Conservation (phyloP, 2,329 filamentous ascomycete genomes). For the Coniella vitis region DNA sequence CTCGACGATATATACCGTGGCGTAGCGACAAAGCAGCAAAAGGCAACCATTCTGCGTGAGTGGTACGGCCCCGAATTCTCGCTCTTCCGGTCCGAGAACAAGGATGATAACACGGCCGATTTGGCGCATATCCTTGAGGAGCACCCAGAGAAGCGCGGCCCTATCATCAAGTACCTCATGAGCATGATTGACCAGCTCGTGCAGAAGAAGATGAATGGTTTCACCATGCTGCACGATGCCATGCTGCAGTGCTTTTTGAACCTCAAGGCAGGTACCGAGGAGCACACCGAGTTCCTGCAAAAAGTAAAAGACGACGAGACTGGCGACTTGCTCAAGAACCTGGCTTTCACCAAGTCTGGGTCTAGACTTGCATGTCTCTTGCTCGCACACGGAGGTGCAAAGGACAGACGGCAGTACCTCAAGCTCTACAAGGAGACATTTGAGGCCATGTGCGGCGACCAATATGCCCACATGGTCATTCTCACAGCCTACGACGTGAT, state of each 20-base stretch:
- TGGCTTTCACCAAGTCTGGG: slow-evolving; percentile 90
- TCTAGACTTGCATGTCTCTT: slow-evolving; percentile 74
- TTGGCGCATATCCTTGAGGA: slow-evolving; percentile 67
- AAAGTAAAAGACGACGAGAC: slow-evolving; percentile 86
- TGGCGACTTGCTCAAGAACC: slow-evolving; percentile 85
- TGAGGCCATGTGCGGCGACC: slow-evolving; percentile 75
- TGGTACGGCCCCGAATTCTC: slow-evolving; percentile 96
- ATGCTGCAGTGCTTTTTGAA: slow-evolving; percentile 96
- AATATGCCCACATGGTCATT: slow-evolving; percentile 71
- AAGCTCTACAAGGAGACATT: slow-evolving; percentile 85
- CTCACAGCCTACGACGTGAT: slow-evolving; percentile 84
- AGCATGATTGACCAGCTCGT: slow-evolving; percentile 87
- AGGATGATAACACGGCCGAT: slow-evolving; percentile 54
- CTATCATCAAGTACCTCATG: slow-evolving; percentile 79
- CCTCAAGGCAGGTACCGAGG: slow-evolving; percentile 67
- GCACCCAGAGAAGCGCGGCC: slow-evolving; percentile 76
- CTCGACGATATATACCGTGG: slow-evolving; percentile 93
- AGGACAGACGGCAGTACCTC: slow-evolving; percentile 85
- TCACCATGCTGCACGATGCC: slow-evolving; percentile 96
- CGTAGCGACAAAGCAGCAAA: slow-evolving; percentile 79
- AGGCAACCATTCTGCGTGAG: slow-evolving; percentile 76
- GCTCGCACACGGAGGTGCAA: slow-evolving; percentile 78
- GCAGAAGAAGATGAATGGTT: slow-evolving; percentile 94
- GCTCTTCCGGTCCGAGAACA: slow-evolving; percentile 58
- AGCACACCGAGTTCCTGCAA: slow-evolving; percentile 82